phyloP scores from a whole-genome alignment of 768 basidiomycete genomes.

The Rhizopogon sp. region DNA sequence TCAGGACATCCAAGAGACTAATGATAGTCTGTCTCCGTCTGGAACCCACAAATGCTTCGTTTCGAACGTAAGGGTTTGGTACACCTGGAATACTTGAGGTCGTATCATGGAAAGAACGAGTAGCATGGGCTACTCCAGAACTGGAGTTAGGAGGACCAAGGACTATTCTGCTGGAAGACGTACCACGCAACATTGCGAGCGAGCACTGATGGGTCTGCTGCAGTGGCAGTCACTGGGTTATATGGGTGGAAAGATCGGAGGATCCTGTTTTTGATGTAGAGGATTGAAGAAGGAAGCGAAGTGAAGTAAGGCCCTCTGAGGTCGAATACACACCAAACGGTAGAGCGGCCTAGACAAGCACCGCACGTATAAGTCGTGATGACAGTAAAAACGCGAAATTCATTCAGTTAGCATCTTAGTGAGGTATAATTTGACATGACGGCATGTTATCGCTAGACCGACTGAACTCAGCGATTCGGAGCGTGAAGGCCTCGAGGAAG shows the following conservation, averaged over 20 bases:
- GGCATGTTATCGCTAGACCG: constrained; percentile 23
- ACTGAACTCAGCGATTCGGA: constrained; percentile 30
- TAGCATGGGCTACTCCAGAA: constrained; percentile 6
- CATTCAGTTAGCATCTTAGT: constrained; percentile 28
- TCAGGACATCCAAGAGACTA: constrained; percentile 41
- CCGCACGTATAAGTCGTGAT: constrained; percentile 23
- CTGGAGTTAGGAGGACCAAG: constrained; percentile 9
- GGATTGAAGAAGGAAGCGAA: neutral
- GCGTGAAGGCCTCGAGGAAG: constrained; percentile 31
- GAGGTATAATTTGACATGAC: constrained; percentile 25
- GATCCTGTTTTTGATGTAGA: neutral
- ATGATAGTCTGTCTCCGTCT: constrained; percentile 42
- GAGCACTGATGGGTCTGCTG: neutral
- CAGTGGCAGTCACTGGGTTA: neutral
- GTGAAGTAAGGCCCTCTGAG: constrained; percentile 15
- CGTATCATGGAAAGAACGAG: constrained; percentile 25
- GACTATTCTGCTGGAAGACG: constrained; percentile 17
- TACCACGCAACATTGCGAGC: constrained; percentile 27
- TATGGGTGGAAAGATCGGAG: neutral
- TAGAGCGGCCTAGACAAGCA: constrained; percentile 31
- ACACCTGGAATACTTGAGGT: constrained; percentile 16
- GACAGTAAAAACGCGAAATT: constrained; percentile 28
- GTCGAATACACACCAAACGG: constrained; percentile 29
- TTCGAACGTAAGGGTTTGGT: constrained; percentile 23
- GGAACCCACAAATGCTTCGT: constrained; percentile 21